Evolutionary conservation across 1,284 basidiomycete species (phyloP).

Genomic region (Porodaedalea pini): DNA sequence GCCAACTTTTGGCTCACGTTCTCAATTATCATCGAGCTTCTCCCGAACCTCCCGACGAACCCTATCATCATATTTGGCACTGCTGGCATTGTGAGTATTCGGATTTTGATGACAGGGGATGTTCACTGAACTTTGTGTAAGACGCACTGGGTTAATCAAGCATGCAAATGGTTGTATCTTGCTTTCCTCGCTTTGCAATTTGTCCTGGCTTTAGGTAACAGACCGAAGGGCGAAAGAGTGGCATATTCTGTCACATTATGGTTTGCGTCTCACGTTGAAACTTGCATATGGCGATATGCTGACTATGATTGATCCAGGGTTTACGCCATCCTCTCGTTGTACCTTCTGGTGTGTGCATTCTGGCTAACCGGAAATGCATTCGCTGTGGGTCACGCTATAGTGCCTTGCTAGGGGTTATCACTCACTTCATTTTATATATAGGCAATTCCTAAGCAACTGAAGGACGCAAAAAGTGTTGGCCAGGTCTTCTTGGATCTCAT

Average conservation of each 20-base stretch:
- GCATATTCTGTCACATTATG: constrained; percentile 82
- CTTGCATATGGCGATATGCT: background rate
- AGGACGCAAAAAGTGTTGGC: constrained; percentile 39
- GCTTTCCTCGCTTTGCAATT: constrained; percentile 84
- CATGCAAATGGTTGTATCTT: constrained; percentile 85
- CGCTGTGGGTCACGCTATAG: constrained; percentile 42
- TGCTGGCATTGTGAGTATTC: constrained; percentile 31
- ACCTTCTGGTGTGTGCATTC: constrained; percentile 82
- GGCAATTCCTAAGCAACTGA: constrained; percentile 54
- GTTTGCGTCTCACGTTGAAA: constrained; percentile 37
- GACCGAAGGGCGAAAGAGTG: constrained; percentile 89
- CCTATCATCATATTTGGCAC: constrained; percentile 40
- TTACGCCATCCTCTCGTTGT: constrained; percentile 74
- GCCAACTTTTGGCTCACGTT: constrained; percentile 96
- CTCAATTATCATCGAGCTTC: constrained; percentile 90
- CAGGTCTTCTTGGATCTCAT: constrained; percentile 59
- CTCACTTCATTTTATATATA: constrained; percentile 29
- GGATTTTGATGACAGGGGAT: background rate
- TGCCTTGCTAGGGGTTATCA: background rate
- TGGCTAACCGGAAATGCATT: constrained; percentile 80
- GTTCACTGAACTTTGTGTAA: constrained; percentile 19
- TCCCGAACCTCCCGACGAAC: constrained; percentile 49
- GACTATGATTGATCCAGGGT: constrained; percentile 46
- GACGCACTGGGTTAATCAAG: constrained; percentile 91
- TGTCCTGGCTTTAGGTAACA: constrained; percentile 90